Conservation (phyloP, 2,329 filamentous ascomycete genomes). For the Thielaviopsis ethacetica region DNA sequence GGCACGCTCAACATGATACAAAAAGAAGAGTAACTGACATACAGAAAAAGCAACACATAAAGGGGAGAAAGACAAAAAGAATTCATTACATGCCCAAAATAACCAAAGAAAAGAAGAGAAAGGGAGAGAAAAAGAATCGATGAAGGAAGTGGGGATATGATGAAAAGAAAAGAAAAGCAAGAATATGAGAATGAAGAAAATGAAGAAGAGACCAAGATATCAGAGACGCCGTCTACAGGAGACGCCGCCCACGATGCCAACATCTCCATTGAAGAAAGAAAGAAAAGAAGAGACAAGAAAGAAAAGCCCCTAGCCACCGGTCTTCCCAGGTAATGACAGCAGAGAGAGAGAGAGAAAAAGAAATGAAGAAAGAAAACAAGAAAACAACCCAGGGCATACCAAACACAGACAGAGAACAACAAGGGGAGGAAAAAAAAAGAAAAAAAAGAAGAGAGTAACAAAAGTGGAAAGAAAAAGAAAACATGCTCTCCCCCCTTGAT, state of each 20-base stretch:
- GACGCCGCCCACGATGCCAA: not conserved
- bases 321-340: not conserved
- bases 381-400: constrained; percentile 1
- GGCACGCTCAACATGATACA: not conserved
- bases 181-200: not conserved
- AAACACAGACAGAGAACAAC: not conserved
- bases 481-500: not conserved
- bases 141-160: not conserved
- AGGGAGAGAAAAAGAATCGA: not conserved
- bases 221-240: not conserved
- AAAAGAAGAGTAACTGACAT: not conserved
- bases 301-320: not conserved
- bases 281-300: not conserved
- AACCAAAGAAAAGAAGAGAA: not conserved
- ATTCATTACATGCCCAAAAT: not conserved
- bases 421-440: constrained; percentile 3
- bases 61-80: not conserved
- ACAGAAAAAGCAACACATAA: not conserved
- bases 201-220: not conserved
- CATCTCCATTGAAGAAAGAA: not conserved
- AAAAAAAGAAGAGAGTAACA: constrained; percentile 5
- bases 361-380: not conserved
- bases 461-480: not conserved
- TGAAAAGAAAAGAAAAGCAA: not conserved
- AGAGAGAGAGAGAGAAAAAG: not conserved